phyloP scores from a whole-genome alignment of 192 early-diverging fungal genomes.

The Coemansia sp. region DNA sequence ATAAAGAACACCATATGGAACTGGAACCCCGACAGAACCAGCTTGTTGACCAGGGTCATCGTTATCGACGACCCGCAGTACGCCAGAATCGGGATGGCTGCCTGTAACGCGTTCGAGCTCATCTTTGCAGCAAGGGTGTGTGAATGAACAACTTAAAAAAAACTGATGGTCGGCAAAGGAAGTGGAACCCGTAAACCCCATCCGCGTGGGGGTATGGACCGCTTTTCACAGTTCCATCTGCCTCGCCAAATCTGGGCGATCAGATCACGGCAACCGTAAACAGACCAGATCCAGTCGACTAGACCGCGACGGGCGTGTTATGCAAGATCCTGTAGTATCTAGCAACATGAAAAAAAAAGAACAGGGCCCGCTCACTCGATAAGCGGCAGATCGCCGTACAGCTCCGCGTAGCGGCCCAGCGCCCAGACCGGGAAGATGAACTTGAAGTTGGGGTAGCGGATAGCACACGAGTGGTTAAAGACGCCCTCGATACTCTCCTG shows the following conservation, averaged over 20 bases:
- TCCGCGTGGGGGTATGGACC: too few species aligned
- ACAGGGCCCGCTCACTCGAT: too few species aligned
- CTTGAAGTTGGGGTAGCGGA: constrained; percentile 93
- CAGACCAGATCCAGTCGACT: too few species aligned
- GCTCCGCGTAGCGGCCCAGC: constrained; percentile 71
- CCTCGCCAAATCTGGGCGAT: too few species aligned
- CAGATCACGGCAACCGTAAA: too few species aligned
- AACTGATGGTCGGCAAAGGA: too few species aligned
- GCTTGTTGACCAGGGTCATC: constrained; percentile 88
- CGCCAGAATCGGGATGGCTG: constrained; percentile 66
- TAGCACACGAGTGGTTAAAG: constrained; percentile 86
- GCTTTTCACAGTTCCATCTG: too few species aligned
- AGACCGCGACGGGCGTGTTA: too few species aligned
- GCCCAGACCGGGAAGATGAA: constrained; percentile 91
- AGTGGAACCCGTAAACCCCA: too few species aligned
- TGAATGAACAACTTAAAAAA: too few species aligned
- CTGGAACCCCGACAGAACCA: constrained; percentile 73
- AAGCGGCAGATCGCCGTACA: constrained; percentile 57
- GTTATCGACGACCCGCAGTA: constrained; percentile 87
- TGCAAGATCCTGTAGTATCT: too few species aligned
- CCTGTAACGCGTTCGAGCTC: constrained; percentile 31
- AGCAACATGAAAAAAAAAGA: too few species aligned
- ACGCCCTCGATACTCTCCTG: constrained; percentile 98
- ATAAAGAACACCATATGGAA: constrained; percentile 84
- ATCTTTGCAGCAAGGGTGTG: constrained; percentile 7